Conservation (phyloP, 2,329 filamentous ascomycete species). For the Coleophoma eucalyptorum region DNA sequence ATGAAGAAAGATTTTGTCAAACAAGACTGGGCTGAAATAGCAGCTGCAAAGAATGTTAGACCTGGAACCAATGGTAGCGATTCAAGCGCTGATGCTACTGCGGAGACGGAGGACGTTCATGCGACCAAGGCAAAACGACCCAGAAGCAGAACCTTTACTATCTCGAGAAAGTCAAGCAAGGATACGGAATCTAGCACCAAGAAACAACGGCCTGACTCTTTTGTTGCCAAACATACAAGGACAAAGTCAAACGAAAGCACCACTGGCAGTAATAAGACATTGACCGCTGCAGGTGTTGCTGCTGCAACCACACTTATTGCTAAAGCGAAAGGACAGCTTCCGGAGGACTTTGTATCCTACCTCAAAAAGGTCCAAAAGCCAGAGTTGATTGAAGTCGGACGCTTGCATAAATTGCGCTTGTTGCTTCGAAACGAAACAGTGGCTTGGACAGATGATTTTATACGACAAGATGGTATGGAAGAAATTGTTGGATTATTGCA, state of each 20-base stretch:
- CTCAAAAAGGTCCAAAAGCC: conserved; percentile 78
- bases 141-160: conserved; percentile 71
- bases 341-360: conserved; percentile 83
- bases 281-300: conserved; percentile 50
- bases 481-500: conserved; percentile 84
- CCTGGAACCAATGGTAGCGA: conserved; percentile 35
- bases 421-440: conserved; percentile 93
- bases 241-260: conserved; percentile 72
- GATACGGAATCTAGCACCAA: conserved; percentile 69
- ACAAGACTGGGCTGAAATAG: conserved; percentile 75
- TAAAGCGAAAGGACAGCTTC: conserved; percentile 69
- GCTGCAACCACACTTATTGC: conserved; percentile 56
- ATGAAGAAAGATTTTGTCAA: conserved; percentile 96
- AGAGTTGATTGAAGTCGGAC: conserved; percentile 84
- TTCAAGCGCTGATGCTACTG: conserved; percentile 32
- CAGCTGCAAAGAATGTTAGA: conserved; percentile 42
- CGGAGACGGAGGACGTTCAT: conserved; percentile 28
- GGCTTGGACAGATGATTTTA: conserved; percentile 90
- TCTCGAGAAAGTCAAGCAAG: conserved; percentile 31
- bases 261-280: conserved; percentile 52
- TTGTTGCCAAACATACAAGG: conserved; percentile 59
- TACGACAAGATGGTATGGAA: conserved; percentile 84
- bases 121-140: conserved; percentile 51
- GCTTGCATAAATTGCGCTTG: conserved; percentile 87
- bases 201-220: conserved; percentile 65